Evolutionary conservation across 352 stramenopile genomes (phyloP), one percentile per base, ranked within the genome.

Genomic region (Globisporangium megalacanthum): DNA sequence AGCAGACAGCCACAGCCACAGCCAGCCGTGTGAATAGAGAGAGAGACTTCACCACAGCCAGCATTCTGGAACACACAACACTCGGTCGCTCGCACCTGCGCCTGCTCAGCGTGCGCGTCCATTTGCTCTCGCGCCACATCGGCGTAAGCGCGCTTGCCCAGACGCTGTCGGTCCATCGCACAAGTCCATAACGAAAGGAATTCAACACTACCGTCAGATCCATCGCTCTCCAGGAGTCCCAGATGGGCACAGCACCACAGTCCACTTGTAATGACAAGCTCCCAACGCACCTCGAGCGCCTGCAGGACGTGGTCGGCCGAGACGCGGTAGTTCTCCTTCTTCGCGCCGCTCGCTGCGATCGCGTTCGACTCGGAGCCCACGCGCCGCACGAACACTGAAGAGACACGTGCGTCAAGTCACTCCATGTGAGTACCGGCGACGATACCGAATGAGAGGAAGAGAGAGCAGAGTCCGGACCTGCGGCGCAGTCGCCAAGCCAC

Each of bases 281-380:
- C 4, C 31, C 33, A 5, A 47, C 36, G 6, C 46, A 86, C 78
- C 69, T 86, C 62, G 25, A 92, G 69, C 52, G 79, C 79, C 39
- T 70, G 50, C 31, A 75, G 61, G 17, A 88, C 69, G 49, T 89
- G 70, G 13, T 87, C 77, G n/a, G 71, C 42, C 17, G 69, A 71
- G 50, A 92, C 78, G 48, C 82, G 82, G 51, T 88, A 88, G 56
- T 86, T 85, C 44, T 92, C 77, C 51, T 76, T 84, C 59, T 72
- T 84, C 13, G 79, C 67, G 22, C 54, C 49, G 4, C 49, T 61
- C 52, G 83, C 75, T 0, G 82, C 82, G 10, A 83, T 62, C 3
- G 52, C 58, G 49, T 92, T 89, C 15, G 82, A 73, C 20, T 75
- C 68, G 0, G 69, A 52, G 2, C 79, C 74, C 22, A 92, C 31